Percentiles rank a stretch among this genome's conserved stretches.
Evolutionary conservation across 2,329 filamentous ascomycete species (phyloP).

Genomic region (Penicillium concentricum): DNA sequence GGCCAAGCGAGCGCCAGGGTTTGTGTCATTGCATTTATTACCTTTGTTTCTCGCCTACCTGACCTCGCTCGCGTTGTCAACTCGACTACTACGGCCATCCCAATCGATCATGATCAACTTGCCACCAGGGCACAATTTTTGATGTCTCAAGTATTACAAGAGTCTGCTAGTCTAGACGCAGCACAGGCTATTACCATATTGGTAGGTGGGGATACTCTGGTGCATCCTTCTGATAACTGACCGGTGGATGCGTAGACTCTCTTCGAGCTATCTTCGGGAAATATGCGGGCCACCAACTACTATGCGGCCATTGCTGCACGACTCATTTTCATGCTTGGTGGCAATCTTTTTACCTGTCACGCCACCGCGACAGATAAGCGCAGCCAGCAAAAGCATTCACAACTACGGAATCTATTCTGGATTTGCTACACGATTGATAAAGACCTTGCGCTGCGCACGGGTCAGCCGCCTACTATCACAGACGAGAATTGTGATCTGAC

Average conservation of each 20-base stretch:
- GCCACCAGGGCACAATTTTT: constrained; percentile 45
- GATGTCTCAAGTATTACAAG: constrained; percentile 45
- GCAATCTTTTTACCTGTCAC: constrained; percentile 35
- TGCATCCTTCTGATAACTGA: not conserved
- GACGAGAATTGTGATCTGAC: constrained; percentile 56
- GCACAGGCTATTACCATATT: constrained; percentile 51
- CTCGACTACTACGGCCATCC: not conserved
- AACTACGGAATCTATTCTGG: constrained; percentile 53
- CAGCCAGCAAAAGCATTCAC: constrained; percentile 22
- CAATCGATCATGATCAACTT: constrained; percentile 44
- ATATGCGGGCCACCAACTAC: constrained; percentile 48
- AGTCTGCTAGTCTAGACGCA: constrained; percentile 43
- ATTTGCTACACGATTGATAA: constrained; percentile 57
- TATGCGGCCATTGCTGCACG: constrained; percentile 49
- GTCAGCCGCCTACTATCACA: constrained; percentile 52
- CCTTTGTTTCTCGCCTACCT: constrained; percentile 35
- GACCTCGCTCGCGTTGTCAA: constrained; percentile 4
- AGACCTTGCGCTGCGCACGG: constrained; percentile 55
- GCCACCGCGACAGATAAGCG: constrained; percentile 9
- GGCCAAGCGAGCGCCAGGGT: constrained; percentile 42
- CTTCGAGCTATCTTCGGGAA: constrained; percentile 49
- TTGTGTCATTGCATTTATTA: constrained; percentile 52
- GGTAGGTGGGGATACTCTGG: constrained; percentile 35
- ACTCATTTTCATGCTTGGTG: constrained; percentile 52
- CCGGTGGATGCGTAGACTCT: constrained; percentile 32